Conservation (phyloP, 164 flowering plant species). For the Dillenia turbinata region DNA sequence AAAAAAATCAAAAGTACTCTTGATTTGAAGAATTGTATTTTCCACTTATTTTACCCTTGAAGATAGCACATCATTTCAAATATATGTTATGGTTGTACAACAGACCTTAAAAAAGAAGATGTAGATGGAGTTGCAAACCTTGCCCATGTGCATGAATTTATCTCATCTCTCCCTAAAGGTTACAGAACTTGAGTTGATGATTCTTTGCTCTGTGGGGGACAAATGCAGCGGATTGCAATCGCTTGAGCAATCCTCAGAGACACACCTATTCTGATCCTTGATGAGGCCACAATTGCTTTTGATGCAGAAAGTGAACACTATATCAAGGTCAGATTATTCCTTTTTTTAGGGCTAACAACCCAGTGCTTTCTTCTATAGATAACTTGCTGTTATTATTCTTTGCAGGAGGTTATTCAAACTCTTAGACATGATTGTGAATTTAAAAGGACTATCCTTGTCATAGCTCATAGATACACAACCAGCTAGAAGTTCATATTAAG, state of each 20-base stretch:
- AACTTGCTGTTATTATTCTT: constrained; percentile 9
- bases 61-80: constrained; percentile 50
- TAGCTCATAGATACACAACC: constrained; percentile 48
- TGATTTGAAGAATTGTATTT: too few relatives aligned
- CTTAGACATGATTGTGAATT: constrained; percentile 38
- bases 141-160: constrained; percentile 89
- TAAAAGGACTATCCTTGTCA: constrained; percentile 73
- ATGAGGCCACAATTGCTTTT: constrained; percentile 95
- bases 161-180: constrained; percentile 74
- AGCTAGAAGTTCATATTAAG: too few relatives aligned
- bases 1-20: too few relatives aligned
- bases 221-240: constrained; percentile 93
- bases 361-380: neutral
- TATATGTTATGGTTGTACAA: constrained; percentile 75
- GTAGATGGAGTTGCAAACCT: constrained; percentile 86
- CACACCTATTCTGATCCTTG: constrained; percentile 81
- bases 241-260: constrained; percentile 89
- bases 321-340: constrained; percentile 47
- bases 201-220: constrained; percentile 96
- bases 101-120: constrained; percentile 62
- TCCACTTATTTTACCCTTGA: too few relatives aligned
- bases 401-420: constrained; percentile 76
- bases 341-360: neutral
- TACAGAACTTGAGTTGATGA: constrained; percentile 82
- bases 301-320: constrained; percentile 97